A percentile compares a stretch with the other conserved stretches of the same genome.
phyloP scores from a whole-genome alignment of 306 rosid genomes.

The Sechiopsis laciniata region DNA sequence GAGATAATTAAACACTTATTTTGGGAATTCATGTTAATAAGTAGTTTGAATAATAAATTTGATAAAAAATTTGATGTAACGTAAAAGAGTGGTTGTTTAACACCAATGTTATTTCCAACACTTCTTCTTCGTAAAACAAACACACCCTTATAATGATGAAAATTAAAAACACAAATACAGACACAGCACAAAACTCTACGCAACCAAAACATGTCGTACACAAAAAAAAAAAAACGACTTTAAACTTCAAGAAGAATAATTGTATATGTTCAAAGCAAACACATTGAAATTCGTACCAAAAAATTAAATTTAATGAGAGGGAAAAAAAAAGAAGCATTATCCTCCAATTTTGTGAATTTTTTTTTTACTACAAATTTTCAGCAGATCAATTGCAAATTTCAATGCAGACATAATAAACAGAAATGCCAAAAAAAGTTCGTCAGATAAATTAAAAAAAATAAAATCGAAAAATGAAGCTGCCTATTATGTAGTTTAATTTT shows the following conservation, averaged over 20 bases:
- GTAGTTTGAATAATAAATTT: too few species aligned
- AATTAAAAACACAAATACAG: too few species aligned
- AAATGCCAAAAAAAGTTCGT: neutral
- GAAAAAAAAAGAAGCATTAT: neutral
- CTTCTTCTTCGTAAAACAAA: too few species aligned
- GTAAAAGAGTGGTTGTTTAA: too few species aligned
- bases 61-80: too few species aligned
- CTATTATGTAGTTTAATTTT: neutral
- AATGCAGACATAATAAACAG: conserved; percentile 14
- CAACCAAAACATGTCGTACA: conserved; percentile 18
- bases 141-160: too few species aligned
- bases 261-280: conserved; percentile 17
- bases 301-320: neutral
- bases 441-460: neutral
- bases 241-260: conserved; percentile 17
- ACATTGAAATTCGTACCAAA: conserved; percentile 19
- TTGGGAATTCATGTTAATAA: too few species aligned
- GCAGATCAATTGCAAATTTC: neutral
- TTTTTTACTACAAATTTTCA: conserved; percentile 4
- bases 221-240: conserved; percentile 5
- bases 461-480: neutral
- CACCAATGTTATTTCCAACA: too few species aligned
- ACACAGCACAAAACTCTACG: conserved; percentile 17
- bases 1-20: too few species aligned
- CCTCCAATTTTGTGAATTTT: neutral